These are phyloP conservation scores for Daphne laureola DNA, from an alignment of 441 rosid genomes.

Conservation along the genomic window DNA sequence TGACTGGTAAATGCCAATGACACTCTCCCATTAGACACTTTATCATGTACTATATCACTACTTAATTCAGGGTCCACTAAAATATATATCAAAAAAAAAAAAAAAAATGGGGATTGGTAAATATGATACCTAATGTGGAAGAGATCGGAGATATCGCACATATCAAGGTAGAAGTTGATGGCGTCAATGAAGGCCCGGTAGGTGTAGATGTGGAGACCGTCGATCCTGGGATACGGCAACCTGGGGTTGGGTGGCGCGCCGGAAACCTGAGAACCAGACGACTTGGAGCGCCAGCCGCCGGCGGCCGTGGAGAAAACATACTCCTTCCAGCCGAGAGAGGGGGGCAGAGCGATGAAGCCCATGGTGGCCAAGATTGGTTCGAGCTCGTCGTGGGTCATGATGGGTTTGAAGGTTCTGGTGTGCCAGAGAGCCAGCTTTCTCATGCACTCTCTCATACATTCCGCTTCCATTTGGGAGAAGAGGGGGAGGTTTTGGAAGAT, in stretches of 20 bases:
- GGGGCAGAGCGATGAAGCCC: constrained; percentile 38
- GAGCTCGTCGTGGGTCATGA: constrained; percentile 50
- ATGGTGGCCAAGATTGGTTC: constrained; percentile 39
- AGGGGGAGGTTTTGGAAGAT: no score
- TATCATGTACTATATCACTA: no score
- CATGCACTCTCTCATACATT: constrained; percentile 30
- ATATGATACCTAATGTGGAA: constrained; percentile 36
- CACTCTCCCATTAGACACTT: no score
- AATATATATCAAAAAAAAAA: no score
- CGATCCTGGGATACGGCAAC: constrained; percentile 45
- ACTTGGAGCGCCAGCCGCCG: constrained; percentile 4
- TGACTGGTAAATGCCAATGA: no score
- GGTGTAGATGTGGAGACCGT: constrained; percentile 44
- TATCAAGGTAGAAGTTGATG: constrained; percentile 38
- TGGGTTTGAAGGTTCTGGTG: constrained; percentile 46
- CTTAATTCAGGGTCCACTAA: no score
- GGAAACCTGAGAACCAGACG: constrained; percentile 2
- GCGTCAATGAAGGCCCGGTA: constrained; percentile 49
- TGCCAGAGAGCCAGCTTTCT: constrained; percentile 50
- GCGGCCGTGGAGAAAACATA: constrained; percentile 22
- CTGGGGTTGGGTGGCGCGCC: constrained; percentile 26
- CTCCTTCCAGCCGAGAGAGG: constrained; percentile 30
- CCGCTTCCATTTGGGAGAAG: background rate
- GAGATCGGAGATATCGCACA: constrained; percentile 32
- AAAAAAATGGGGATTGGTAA: background rate